phyloP scores from a whole-genome alignment of 352 stramenopile species.

The Globisporangium takayamanum region DNA sequence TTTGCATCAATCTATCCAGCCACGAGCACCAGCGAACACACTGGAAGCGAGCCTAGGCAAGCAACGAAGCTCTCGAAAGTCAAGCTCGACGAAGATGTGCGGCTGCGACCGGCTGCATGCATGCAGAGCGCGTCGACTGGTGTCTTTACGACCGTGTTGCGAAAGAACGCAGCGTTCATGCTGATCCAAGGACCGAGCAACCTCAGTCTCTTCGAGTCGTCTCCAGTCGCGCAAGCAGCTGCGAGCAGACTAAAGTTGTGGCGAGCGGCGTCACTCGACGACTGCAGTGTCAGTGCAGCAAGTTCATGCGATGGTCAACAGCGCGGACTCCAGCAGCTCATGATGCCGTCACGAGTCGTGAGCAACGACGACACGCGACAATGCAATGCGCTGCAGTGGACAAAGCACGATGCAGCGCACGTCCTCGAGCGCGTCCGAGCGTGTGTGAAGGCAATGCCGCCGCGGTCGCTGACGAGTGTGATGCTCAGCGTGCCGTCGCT shows the following conservation, averaged over 20 bases:
- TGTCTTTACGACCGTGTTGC: conserved; percentile 2
- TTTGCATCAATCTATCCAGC: too few species aligned
- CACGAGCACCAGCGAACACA: too few species aligned
- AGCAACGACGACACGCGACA: conserved; percentile 2
- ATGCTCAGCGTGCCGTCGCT: conserved; percentile 25
- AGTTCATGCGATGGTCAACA: neutral
- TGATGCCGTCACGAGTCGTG: conserved; percentile 2
- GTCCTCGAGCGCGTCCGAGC: too few species aligned
- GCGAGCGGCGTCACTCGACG: neutral
- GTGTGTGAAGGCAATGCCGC: neutral
- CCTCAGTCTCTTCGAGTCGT: conserved; percentile 4
- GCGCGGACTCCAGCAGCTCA: neutral
- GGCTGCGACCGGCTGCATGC: neutral
- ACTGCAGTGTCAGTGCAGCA: neutral
- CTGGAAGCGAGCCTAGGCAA: neutral
- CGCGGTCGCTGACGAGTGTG: conserved; percentile 17
- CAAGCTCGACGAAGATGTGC: neutral
- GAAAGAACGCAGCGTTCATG: conserved; percentile 8
- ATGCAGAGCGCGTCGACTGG: neutral
- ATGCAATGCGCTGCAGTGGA: conserved; percentile 1
- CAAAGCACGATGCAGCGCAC: neutral
- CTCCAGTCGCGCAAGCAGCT: neutral
- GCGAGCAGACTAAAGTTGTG: neutral
- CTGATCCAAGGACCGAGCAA: conserved; percentile 1
- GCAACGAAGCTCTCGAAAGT: neutral